Evolutionary conservation across 2,329 filamentous ascomycete genomes (phyloP).

Genomic region (Penicillium sp.): DNA sequence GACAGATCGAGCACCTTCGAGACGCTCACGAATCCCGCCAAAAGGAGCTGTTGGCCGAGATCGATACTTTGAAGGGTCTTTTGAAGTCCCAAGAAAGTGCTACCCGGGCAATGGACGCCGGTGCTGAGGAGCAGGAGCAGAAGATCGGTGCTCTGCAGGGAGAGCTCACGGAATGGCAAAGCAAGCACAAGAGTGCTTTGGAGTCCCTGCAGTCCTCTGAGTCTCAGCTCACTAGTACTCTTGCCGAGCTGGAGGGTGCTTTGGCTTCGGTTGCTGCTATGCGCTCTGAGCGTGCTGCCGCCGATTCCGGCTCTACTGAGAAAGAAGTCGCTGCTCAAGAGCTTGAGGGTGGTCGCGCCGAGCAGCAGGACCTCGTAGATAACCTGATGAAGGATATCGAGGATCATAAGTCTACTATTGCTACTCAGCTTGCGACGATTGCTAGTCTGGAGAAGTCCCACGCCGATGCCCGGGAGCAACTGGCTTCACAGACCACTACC

Average conservation of each 20-base stretch:
- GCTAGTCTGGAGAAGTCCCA: conserved; percentile 66
- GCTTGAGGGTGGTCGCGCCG: conserved; percentile 44
- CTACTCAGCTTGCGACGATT: conserved; percentile 59
- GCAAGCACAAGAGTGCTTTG: conserved; percentile 63
- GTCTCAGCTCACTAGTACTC: conserved; percentile 60
- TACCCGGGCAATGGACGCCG: conserved; percentile 28
- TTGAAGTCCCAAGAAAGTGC: conserved; percentile 36
- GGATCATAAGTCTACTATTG: conserved; percentile 67
- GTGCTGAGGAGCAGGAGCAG: conserved; percentile 42
- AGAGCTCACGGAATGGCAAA: conserved; percentile 66
- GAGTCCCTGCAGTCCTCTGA: conserved; percentile 65
- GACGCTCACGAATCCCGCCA: conserved; percentile 66
- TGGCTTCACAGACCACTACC: conserved; percentile 57
- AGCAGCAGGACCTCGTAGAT: conserved; percentile 53
- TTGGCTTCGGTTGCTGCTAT: conserved; percentile 47
- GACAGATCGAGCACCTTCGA: conserved; percentile 64
- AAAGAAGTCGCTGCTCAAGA: conserved; percentile 37
- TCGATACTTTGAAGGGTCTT: conserved; percentile 58
- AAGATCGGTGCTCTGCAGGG: conserved; percentile 59
- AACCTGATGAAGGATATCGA: conserved; percentile 66
- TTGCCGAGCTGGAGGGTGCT: conserved; percentile 63
- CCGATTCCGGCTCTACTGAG: conserved; percentile 25
- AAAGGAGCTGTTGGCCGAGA: conserved; percentile 61
- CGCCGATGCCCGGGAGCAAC: conserved; percentile 54
- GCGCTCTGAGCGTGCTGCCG: conserved; percentile 35